phyloP scores from a whole-genome alignment of 108 stramenopile species.

The Skeletonema tropicum region DNA sequence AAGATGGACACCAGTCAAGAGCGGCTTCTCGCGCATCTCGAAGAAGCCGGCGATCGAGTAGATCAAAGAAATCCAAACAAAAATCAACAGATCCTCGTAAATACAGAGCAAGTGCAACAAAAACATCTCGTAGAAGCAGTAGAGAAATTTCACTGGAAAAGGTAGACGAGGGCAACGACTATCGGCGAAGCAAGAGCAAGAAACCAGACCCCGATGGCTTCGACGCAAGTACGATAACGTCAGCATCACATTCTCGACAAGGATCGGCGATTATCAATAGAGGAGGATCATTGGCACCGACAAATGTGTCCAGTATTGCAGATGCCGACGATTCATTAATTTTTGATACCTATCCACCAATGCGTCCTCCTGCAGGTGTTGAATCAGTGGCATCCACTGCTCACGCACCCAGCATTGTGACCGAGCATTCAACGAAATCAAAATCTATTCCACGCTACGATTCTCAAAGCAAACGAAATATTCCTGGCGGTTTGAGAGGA shows the following conservation, averaged over 20 bases:
- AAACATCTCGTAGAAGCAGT: not conserved
- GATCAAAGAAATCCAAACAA: not conserved
- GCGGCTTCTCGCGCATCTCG: constrained; percentile 2
- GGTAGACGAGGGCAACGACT: not conserved
- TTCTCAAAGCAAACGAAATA: not conserved
- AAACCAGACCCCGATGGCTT: not conserved
- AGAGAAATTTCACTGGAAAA: not conserved
- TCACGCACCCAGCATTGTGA: not conserved
- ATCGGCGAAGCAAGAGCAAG: not conserved
- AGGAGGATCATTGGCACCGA: not conserved
- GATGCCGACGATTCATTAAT: not conserved
- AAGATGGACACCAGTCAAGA: not conserved
- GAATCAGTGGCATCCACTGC: not conserved
- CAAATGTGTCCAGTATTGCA: not conserved
- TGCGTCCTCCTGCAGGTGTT: not conserved
- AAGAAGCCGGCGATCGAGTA: not conserved
- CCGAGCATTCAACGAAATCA: not conserved
- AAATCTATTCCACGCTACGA: not conserved
- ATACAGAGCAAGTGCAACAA: not conserved
- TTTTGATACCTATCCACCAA: not conserved
- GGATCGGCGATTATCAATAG: not conserved
- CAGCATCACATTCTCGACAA: not conserved
- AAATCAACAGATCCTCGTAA: not conserved
- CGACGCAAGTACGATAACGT: not conserved
- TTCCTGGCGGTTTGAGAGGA: not conserved